Conservation (phyloP, 2,329 filamentous ascomycete genomes). For the Dryadomyces quercivorus region DNA sequence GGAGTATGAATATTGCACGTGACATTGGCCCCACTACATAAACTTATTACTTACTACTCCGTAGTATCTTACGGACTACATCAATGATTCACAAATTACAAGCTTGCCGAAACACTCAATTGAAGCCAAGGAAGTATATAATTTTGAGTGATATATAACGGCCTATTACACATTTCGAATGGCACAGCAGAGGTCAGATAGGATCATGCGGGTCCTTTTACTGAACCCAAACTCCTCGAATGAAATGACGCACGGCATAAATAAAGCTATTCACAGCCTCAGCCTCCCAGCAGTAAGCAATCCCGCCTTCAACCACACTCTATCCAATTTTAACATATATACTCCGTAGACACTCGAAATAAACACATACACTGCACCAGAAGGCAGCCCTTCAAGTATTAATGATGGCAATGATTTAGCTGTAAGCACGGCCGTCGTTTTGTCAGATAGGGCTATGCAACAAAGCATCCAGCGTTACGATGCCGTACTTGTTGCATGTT, state of each 20-base stretch:
- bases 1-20: neutral
- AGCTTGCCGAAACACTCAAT: no score
- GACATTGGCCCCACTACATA: neutral
- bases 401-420: slow-evolving; percentile 60
- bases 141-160: neutral
- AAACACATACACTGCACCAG: slow-evolving; percentile 53
- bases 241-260: slow-evolving; percentile 58
- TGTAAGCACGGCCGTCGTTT: slow-evolving; percentile 49
- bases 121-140: neutral
- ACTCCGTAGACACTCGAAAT: slow-evolving; percentile 41
- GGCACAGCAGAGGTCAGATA: neutral
- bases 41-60: no score
- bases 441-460: slow-evolving; percentile 35
- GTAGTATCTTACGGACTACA: no score
- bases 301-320: no score
- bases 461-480: slow-evolving; percentile 39
- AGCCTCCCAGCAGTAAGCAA: slow-evolving; percentile 23
- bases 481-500: slow-evolving; percentile 80
- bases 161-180: neutral
- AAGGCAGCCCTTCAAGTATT: slow-evolving; percentile 58
- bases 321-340: no score
- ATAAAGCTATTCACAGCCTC: slow-evolving; percentile 31
- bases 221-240: slow-evolving; percentile 70
- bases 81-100: no score
- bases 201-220: slow-evolving; percentile 45